These are phyloP conservation scores for Rachicladosporium sp. DNA, from an alignment of 2,329 filamentous ascomycete species.

Conservation along the genomic window DNA sequence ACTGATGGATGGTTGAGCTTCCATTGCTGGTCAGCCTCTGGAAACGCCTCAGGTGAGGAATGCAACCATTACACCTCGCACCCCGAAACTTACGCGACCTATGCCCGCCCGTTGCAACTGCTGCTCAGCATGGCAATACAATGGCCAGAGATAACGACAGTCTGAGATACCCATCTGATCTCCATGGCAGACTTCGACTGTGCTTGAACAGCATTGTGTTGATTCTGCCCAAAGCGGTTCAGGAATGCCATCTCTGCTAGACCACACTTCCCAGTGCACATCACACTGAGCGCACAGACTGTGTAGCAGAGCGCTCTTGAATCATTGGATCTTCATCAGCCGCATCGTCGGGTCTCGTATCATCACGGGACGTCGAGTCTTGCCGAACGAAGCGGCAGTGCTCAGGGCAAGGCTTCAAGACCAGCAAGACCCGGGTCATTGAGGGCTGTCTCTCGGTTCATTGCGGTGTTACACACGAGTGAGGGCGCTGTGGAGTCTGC, in stretches of 20 bases:
- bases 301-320: slow-evolving; percentile 10
- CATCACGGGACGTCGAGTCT: slow-evolving; percentile 1
- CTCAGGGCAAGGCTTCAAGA: slow-evolving; percentile 1
- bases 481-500: background rate
- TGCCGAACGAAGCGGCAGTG: slow-evolving; percentile 1
- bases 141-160: slow-evolving; percentile 1
- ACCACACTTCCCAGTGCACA: slow-evolving; percentile 4
- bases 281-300: slow-evolving; percentile 15
- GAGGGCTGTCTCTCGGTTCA: too few relatives aligned
- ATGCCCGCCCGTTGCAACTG: slow-evolving; percentile 1
- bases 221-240: slow-evolving; percentile 13
- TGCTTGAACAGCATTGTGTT: slow-evolving; percentile 8
- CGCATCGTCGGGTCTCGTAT: background rate
- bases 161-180: background rate
- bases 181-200: slow-evolving; percentile 1
- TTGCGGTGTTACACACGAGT: background rate
- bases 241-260: slow-evolving; percentile 12
- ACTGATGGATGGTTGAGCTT: slow-evolving; percentile 4
- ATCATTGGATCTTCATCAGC: slow-evolving; percentile 8
- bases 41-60: slow-evolving; percentile 20
- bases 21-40: slow-evolving; percentile 6
- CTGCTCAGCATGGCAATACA: slow-evolving; percentile 1
- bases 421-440: slow-evolving; percentile 2
- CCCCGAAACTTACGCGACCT: slow-evolving; percentile 3
- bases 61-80: slow-evolving; percentile 11